Base-by-base conservation (phyloP, 106 monocot species). In the Chionographis japonica region DNA sequence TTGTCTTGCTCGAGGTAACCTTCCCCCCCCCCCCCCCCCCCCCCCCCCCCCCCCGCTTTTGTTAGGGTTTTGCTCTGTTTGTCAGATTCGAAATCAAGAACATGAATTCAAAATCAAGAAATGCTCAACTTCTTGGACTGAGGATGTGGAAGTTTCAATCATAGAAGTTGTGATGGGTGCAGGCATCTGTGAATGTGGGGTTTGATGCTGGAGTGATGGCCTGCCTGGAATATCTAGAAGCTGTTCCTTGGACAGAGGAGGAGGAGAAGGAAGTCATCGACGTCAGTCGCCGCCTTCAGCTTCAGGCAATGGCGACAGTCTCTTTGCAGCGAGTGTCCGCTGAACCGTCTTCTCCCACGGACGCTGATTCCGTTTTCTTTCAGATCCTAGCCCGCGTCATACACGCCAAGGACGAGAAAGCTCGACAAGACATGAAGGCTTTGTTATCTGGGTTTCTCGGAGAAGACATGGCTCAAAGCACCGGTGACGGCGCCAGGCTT, bases 401-500 rank as follows among this genome's bases (percentile, higher is more conserved):
- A 18, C 46, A 50, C 8, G 50, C 50, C 19, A 50, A 65, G 18
- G 65, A 65, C 9, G 65, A 65, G 20, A 51, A 50, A 27, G 65
- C 50, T 27, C 46, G 65, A 4, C 46, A 17, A 27, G 65, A 65
- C 12, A 65, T 65, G 46, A 65, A 65, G 12, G 17, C 50, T 0
- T 35, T 65, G 13, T 4, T 65, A 12, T 50, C 50, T 2, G 14
- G 68, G 13, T 72, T 84, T 46, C 54, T 84, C 46, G 12, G 58
- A 54, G 78, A 83, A 37, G 71, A 75, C 58, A 50, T 4, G 12
- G 8, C 13, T 40, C 51, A 64, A 3, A 18, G n/a, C 40, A 54
- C 53, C 14, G 52, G 18, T 12, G 50, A 51, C 11, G 15, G 11
- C 35, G 46, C 63, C 37, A 56, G 39, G 37, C 27, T 67, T 37